Evolutionary conservation across 306 rosid genomes (phyloP), one percentile per base, ranked within the genome.

Genomic region (Lathyrus sativus): DNA sequence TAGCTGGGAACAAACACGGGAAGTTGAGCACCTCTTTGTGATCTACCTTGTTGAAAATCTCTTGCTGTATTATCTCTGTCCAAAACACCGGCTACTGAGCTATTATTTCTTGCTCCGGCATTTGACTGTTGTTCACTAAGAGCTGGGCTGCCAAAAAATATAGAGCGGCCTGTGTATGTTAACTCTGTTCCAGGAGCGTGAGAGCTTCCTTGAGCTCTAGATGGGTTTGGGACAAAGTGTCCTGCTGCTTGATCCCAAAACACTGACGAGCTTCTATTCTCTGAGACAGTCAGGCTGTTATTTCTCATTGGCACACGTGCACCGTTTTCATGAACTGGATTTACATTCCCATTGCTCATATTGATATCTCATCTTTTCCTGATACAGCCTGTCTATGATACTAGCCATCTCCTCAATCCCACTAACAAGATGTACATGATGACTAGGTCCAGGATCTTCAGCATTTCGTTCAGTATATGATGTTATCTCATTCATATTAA

Each of bases 231-330:
- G 41, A 87, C 88, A 71, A 80, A 90, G 13, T 89, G 95, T 9
- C 95, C 96, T 0, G 95, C 96, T 68, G 79, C 95, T 71, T 79
- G 95, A 83, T 87, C 91, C 96, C 96, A 90, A 69, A 78, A 79
- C 41, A 87, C 93, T 0, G 87, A 81, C 1, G 92, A 75, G 73
- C 86, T 78, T 45, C 46, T 64, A 51, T 79, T 80, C 48, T 82
- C 88, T 54, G 77, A 49, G 68, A 42, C 57, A 67, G 76, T 68
- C 39, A 68, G 56, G 79, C 31, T 65, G 75, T 75, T 81, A 44
- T 71, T 81, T 82, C 82, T 84, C 69, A 66, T 58, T 9, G 81
- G 79, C 2, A 71, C 41, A 73, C 70, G 85, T 33, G 81, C 22
- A 12, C 13, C 64, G 18, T 67, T 79, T 56, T 78, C 84, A 3